Evolutionary conservation across 306 rosid species (phyloP), one percentile per base, ranked within the genome.

Genomic region (Cicer cuneatum): DNA sequence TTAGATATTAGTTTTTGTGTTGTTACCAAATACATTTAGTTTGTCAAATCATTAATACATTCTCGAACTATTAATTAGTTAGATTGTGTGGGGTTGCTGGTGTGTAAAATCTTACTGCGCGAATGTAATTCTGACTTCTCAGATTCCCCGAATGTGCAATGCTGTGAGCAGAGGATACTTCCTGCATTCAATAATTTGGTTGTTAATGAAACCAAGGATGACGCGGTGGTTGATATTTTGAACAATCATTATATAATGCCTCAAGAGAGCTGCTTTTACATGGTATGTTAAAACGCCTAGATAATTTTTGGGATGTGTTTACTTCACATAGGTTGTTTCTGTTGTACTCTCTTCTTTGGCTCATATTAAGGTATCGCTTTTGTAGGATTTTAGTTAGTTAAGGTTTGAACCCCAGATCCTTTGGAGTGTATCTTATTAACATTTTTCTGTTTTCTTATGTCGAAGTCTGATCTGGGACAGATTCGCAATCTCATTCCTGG

Each of bases 401-500:
- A 56, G 49, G 16, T 54, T 62, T 54, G 46, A 69, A 45, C 33
- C 65, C 77, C 9, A 15, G 15, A 77, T 60, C 66, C 73, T 52
- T 56, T 66, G 58, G 75, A 48, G 70, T 59, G 71, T 73, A 18
- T 76, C 92, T 92, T 68, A 86, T 64, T 73, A 69, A 48, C 73
- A 60, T 76, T 52, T 81, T 53, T 79, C 83, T 78, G 67, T 80
- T 82, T 87, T 52, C 68, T 60, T 80, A 77, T 79, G 89, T 87
- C 80, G 96, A 91, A 94, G 98, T 91, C 98, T 85, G 95, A 91
- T 85, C 84, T 91, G 91, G 79, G 89, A 83, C 87, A 86, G 85
- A 89, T 94, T 94, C 93, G 78, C 91, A 85, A 80, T 86, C 91
- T 94, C 77, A 84, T 91, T 87, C 96, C 97, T 69, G 98, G 98